A percentile compares a stretch with the other conserved stretches of the same genome.
Conservation (phyloP, 2,329 filamentous ascomycete species). For the Aspergillus fijiensis region DNA sequence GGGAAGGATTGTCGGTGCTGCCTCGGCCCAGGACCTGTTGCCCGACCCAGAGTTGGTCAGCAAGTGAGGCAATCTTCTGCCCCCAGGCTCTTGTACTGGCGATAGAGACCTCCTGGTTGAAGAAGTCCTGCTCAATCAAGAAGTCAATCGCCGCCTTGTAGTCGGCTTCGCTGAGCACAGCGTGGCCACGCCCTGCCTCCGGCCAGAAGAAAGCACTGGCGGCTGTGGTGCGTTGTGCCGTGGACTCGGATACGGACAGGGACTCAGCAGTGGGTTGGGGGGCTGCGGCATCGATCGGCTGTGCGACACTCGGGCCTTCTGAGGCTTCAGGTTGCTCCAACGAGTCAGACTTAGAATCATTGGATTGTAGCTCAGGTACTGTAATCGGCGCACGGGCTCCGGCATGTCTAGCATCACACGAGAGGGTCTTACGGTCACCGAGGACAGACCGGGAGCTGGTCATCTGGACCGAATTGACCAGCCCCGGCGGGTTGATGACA, state of each 20-base stretch:
- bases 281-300: not conserved
- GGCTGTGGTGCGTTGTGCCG: slow-evolving; percentile 12
- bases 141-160: slow-evolving; percentile 43
- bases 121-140: slow-evolving; percentile 46
- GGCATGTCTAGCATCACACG: not conserved
- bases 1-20: slow-evolving; percentile 12
- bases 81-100: slow-evolving; percentile 45
- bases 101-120: slow-evolving; percentile 36
- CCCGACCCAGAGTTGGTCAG: slow-evolving; percentile 39
- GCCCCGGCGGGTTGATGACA: slow-evolving; percentile 66
- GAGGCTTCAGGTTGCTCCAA: not conserved
- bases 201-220: slow-evolving; percentile 37
- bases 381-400: not conserved
- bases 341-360: not conserved
- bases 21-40: slow-evolving; percentile 35
- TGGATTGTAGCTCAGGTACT: not conserved
- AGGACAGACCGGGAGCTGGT: slow-evolving; percentile 24
- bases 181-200: slow-evolving; percentile 33
- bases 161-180: slow-evolving; percentile 39
- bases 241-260: not conserved
- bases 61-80: slow-evolving; percentile 41
- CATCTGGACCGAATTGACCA: slow-evolving; percentile 38
- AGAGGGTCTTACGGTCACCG: slow-evolving; percentile 8
- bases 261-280: not conserved
- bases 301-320: not conserved